A percentile compares a stretch with the other conserved stretches of the same genome.
Conservation (phyloP, 495 filamentous ascomycete species). For the Penicillium pulvis region DNA sequence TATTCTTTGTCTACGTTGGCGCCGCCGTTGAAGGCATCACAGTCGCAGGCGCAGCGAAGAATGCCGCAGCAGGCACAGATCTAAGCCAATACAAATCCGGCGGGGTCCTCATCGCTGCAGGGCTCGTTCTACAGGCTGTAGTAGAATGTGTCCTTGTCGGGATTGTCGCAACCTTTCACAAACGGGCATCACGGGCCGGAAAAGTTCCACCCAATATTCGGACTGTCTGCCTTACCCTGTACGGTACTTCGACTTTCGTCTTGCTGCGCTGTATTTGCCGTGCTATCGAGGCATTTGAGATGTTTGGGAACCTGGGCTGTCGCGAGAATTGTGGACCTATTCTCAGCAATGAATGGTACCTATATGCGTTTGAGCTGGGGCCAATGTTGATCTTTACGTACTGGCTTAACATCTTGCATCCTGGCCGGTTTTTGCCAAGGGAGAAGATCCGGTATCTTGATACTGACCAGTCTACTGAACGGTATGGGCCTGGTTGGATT, state of each 20-base stretch:
- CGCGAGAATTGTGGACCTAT: slow-evolving; percentile 28
- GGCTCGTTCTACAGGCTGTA: slow-evolving; percentile 38
- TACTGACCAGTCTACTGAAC: slow-evolving; percentile 35
- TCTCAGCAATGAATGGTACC: slow-evolving; percentile 40
- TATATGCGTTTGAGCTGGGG: slow-evolving; percentile 42
- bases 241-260: slow-evolving; percentile 40
- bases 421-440: slow-evolving; percentile 33
- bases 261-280: slow-evolving; percentile 43
- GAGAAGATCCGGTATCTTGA: slow-evolving; percentile 36
- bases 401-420: slow-evolving; percentile 42
- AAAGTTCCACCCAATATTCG: slow-evolving; percentile 37
- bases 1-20: slow-evolving; percentile 39
- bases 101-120: slow-evolving; percentile 34
- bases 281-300: slow-evolving; percentile 37
- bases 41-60: slow-evolving; percentile 40
- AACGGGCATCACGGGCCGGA: slow-evolving; percentile 21
- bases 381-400: slow-evolving; percentile 43
- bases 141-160: slow-evolving; percentile 35
- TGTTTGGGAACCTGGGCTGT: slow-evolving; percentile 22
- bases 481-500: slow-evolving; percentile 43
- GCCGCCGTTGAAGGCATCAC: slow-evolving; percentile 39
- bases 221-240: slow-evolving; percentile 39
- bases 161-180: slow-evolving; percentile 40
- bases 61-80: slow-evolving; percentile 27
- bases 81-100: slow-evolving; percentile 26